phyloP scores from a whole-genome alignment of 805 yeast species.

The Hemisphaericaspora nanyangensis region DNA sequence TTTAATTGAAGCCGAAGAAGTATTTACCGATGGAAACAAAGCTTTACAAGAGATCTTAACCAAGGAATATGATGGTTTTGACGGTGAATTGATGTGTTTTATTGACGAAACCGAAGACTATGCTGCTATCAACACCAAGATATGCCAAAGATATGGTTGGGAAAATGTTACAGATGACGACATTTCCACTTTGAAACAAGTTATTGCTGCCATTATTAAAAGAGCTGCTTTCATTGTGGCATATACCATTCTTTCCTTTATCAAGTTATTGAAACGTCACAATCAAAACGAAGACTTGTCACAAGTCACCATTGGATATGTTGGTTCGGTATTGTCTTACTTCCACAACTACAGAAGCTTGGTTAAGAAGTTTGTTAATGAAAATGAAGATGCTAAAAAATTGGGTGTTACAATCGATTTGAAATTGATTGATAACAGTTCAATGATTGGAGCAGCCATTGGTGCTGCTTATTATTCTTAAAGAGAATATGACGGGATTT shows the following conservation, averaged over 20 bases:
- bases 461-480: constrained; percentile 40
- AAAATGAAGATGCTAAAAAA: constrained; percentile 19
- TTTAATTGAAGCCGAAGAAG: constrained; percentile 22
- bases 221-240: constrained; percentile 46
- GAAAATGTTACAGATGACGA: constrained; percentile 21
- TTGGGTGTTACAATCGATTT: constrained; percentile 34
- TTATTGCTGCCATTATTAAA: constrained; percentile 35
- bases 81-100: constrained; percentile 41
- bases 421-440: constrained; percentile 41
- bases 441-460: constrained; percentile 52
- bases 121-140: constrained; percentile 14
- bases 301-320: constrained; percentile 40
- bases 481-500: neutral
- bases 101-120: constrained; percentile 28
- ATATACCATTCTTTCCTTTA: constrained; percentile 35
- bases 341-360: constrained; percentile 36
- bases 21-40: constrained; percentile 17
- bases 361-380: constrained; percentile 20
- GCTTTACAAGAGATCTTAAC: constrained; percentile 8
- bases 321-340: constrained; percentile 49
- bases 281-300: constrained; percentile 17
- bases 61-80: constrained; percentile 27
- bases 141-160: constrained; percentile 22
- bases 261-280: constrained; percentile 21
- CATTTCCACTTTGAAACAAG: constrained; percentile 20